Evolutionary conservation across 352 stramenopile genomes (phyloP).

Genomic region (Phytophthora cactorum): DNA sequence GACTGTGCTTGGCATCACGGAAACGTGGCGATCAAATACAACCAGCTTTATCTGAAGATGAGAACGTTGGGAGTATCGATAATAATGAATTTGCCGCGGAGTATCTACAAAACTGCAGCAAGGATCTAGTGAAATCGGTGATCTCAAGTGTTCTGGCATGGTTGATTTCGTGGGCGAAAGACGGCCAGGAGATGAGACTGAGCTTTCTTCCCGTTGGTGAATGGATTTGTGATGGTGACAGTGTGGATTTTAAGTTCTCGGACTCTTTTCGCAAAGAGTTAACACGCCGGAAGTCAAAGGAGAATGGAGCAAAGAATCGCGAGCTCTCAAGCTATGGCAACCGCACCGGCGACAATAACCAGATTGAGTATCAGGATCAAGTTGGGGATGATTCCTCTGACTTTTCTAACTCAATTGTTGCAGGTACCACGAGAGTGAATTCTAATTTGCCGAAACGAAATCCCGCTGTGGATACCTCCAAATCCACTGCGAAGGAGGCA

Average conservation of each 20-base stretch:
- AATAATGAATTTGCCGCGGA: slow-evolving; percentile 31
- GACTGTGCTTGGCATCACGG: slow-evolving; percentile 33
- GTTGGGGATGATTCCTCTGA: not conserved
- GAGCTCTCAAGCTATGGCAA: not conserved
- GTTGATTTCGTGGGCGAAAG: slow-evolving; percentile 48
- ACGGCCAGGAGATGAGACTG: slow-evolving; percentile 42
- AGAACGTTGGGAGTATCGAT: slow-evolving; percentile 36
- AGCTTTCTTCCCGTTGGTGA: slow-evolving; percentile 58
- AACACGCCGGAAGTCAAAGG: slow-evolving; percentile 2
- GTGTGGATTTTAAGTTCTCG: slow-evolving; percentile 45
- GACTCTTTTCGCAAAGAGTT: slow-evolving; percentile 45
- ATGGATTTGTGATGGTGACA: slow-evolving; percentile 48
- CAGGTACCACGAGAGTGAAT: not conserved
- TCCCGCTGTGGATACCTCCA: not conserved
- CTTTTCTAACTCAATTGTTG: not conserved
- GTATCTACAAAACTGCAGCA: slow-evolving; percentile 48
- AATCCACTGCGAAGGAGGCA: slow-evolving; percentile 9
- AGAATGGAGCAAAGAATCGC: not conserved
- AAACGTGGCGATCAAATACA: slow-evolving; percentile 28
- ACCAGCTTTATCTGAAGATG: slow-evolving; percentile 25
- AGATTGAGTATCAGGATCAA: slow-evolving; percentile 9
- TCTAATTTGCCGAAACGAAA: not conserved
- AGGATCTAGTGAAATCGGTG: slow-evolving; percentile 47
- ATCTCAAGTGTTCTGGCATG: slow-evolving; percentile 51
- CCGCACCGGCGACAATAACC: slow-evolving; percentile 2